Evolutionary conservation across 805 yeast species (phyloP).

Genomic region (Wickerhamiella allomyrinae): DNA sequence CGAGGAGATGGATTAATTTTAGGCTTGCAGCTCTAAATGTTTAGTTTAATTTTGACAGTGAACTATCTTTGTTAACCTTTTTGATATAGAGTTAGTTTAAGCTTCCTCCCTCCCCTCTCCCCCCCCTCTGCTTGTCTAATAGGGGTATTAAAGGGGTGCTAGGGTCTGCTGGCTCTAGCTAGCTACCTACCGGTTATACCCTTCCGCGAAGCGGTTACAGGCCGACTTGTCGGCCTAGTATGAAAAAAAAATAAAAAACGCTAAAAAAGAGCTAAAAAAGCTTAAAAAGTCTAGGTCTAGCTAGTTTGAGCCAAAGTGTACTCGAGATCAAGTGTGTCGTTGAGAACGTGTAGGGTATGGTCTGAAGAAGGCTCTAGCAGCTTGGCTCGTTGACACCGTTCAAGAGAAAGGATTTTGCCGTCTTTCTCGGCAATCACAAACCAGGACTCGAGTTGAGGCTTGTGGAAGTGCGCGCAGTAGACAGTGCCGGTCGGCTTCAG

Average conservation of each 20-base stretch:
- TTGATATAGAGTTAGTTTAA: too few relatives aligned
- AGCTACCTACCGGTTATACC: too few relatives aligned
- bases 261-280: too few relatives aligned
- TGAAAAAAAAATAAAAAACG: too few relatives aligned
- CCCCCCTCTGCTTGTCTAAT: too few relatives aligned
- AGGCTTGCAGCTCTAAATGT: not conserved
- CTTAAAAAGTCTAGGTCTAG: too few relatives aligned
- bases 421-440: conserved; percentile 46
- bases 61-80: not conserved
- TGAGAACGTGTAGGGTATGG: conserved; percentile 13
- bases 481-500: conserved; percentile 42
- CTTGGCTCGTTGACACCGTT: conserved; percentile 56
- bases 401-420: conserved; percentile 47
- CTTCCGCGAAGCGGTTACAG: too few relatives aligned
- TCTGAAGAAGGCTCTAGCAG: conserved; percentile 6
- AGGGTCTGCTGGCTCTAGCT: too few relatives aligned
- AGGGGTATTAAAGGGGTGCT: not conserved
- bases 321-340: conserved; percentile 18
- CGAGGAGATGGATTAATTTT: conserved; percentile 23
- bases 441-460: conserved; percentile 89
- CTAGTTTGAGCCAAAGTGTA: too few relatives aligned
- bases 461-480: conserved; percentile 71
- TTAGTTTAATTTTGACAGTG: conserved; percentile 2
- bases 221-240: too few relatives aligned
- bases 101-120: not conserved